Evolutionary conservation across 768 basidiomycete genomes (phyloP).

Genomic region (Suillus bovinus): DNA sequence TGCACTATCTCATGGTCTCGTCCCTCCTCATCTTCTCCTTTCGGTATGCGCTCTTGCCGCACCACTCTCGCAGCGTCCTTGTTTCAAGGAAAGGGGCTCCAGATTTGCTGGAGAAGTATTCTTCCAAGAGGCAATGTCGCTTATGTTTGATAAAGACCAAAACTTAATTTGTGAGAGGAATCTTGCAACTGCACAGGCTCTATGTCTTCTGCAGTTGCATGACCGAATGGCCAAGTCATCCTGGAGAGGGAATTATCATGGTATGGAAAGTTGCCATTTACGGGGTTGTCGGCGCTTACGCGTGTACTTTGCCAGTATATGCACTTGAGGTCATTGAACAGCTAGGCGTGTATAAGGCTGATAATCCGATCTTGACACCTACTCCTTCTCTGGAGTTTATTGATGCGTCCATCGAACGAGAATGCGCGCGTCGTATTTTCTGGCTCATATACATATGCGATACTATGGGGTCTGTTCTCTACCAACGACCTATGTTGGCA

Average conservation of each 20-base stretch:
- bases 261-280: constrained; percentile 24
- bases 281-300: neutral
- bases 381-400: constrained; percentile 60
- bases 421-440: constrained; percentile 79
- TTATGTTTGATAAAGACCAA: constrained; percentile 74
- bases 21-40: constrained; percentile 70
- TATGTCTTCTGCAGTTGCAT: constrained; percentile 71
- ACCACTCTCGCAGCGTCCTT: constrained; percentile 68
- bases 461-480: constrained; percentile 41
- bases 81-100: constrained; percentile 53
- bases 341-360: constrained; percentile 64
- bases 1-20: constrained; percentile 60
- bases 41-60: constrained; percentile 80
- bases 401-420: constrained; percentile 65
- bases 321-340: constrained; percentile 67
- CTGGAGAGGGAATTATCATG: constrained; percentile 30
- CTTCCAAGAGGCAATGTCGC: constrained; percentile 57
- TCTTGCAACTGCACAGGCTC: constrained; percentile 73
- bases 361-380: constrained; percentile 59
- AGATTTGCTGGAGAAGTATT: constrained; percentile 56
- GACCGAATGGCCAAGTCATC: constrained; percentile 47
- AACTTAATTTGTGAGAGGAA: constrained; percentile 58
- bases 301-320: constrained; percentile 44
- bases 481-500: constrained; percentile 36
- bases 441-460: constrained; percentile 75